Conservation (phyloP, 2,329 filamentous ascomycete genomes). For the Xylariaceae sp. region DNA sequence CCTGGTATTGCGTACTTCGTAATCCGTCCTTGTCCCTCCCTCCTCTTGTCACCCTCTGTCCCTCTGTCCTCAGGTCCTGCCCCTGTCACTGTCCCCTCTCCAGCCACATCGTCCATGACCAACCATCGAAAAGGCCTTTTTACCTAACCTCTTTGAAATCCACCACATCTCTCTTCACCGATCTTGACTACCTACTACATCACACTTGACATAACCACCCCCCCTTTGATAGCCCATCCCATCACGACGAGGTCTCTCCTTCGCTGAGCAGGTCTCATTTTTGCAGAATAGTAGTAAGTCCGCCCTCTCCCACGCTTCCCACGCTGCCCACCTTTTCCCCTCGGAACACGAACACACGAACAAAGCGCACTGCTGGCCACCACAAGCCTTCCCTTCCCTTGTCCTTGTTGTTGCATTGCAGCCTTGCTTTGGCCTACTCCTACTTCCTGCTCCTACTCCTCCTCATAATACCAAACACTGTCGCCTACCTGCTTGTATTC, state of each 20-base stretch:
- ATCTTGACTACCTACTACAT: slow-evolving; percentile 32
- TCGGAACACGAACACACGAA: slow-evolving; percentile 3
- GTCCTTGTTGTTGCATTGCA: slow-evolving; percentile 7
- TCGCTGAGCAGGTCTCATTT: slow-evolving; percentile 35
- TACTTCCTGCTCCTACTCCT: neutral
- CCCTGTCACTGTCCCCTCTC: slow-evolving; percentile 22
- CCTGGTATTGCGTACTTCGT: neutral
- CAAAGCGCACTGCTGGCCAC: slow-evolving; percentile 21
- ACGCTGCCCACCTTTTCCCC: neutral
- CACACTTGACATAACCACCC: slow-evolving; percentile 26
- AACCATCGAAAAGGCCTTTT: slow-evolving; percentile 23
- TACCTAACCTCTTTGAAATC: slow-evolving; percentile 30
- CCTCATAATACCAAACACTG: too few relatives aligned
- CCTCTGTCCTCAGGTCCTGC: neutral
- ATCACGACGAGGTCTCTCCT: slow-evolving; percentile 34
- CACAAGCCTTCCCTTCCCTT: slow-evolving; percentile 2
- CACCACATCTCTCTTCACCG: slow-evolving; percentile 32
- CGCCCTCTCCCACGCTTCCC: neutral
- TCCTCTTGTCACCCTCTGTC: neutral
- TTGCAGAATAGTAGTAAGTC: slow-evolving; percentile 33
- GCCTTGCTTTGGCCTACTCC: slow-evolving; percentile 19
- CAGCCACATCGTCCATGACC: slow-evolving; percentile 30
- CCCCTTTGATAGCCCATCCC: slow-evolving; percentile 29
- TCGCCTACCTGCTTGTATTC: neutral
- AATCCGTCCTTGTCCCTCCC: neutral